Evolutionary conservation across 2,329 filamentous ascomycete genomes (phyloP).

Genomic region (Colletotrichum siamense): DNA sequence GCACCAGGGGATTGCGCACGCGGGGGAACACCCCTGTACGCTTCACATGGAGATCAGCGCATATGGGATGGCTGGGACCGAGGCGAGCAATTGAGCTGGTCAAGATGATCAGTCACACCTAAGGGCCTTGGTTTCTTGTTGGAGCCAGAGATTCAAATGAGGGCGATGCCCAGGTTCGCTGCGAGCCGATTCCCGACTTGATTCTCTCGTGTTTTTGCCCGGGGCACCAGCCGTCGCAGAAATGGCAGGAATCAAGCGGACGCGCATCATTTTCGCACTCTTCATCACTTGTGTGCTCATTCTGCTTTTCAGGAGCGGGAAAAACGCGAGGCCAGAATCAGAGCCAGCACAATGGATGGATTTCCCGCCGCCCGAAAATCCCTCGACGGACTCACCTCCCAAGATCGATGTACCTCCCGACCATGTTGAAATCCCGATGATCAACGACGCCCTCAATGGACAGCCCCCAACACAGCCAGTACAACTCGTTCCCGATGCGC

Average conservation of each 20-base stretch:
- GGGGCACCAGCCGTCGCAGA: background rate
- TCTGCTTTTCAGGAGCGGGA: background rate
- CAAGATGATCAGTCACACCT: background rate
- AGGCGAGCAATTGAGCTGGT: background rate
- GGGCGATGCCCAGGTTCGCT: background rate
- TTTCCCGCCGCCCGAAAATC: background rate
- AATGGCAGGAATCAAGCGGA: constrained; percentile 3
- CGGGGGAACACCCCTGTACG: constrained; percentile 1
- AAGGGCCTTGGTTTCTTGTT: background rate
- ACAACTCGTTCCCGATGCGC: background rate
- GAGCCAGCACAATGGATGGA: background rate
- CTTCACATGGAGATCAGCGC: constrained; percentile 13
- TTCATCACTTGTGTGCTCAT: background rate
- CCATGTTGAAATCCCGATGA: background rate
- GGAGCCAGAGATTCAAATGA: background rate
- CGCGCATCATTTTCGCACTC: background rate
- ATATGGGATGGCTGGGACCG: constrained; percentile 4
- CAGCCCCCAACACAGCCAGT: background rate
- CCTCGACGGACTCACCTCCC: background rate
- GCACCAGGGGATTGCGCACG: background rate
- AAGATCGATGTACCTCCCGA: background rate
- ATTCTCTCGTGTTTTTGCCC: background rate
- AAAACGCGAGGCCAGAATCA: background rate
- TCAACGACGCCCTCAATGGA: background rate
- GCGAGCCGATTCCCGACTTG: background rate